Conservation (phyloP, 441 rosid genomes). For the Syzygium syzygioides region DNA sequence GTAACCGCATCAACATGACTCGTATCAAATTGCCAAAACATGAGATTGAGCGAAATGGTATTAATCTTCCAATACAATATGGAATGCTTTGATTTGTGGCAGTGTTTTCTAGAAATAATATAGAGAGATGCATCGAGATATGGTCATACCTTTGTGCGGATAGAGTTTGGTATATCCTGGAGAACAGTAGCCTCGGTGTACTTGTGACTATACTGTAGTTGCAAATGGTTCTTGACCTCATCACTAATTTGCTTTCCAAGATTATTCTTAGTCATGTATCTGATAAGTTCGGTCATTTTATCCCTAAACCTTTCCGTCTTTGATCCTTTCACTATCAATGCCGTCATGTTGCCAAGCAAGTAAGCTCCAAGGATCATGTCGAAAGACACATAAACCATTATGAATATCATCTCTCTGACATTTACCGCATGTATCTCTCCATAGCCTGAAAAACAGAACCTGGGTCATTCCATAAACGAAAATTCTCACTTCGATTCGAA, state of each 20-base stretch:
- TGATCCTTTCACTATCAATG: slow-evolving; percentile 94
- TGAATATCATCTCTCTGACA: slow-evolving; percentile 90
- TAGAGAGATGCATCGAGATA: not conserved
- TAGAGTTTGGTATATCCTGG: slow-evolving; percentile 83
- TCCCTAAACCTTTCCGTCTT: slow-evolving; percentile 94
- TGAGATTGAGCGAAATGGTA: not conserved
- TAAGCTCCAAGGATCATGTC: slow-evolving; percentile 98
- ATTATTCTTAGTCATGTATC: slow-evolving; percentile 79
- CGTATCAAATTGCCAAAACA: not conserved
- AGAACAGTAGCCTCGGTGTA: slow-evolving; percentile 76
- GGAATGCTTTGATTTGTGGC: not conserved
- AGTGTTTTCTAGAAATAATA: not conserved
- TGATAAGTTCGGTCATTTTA: slow-evolving; percentile 78
- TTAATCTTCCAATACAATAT: not conserved
- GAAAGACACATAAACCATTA: slow-evolving; percentile 86
- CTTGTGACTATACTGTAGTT: slow-evolving; percentile 71
- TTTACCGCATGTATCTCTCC: slow-evolving; percentile 98
- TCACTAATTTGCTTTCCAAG: slow-evolving; percentile 61
- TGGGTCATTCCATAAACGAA: not conserved
- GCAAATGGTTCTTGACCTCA: slow-evolving; percentile 74
- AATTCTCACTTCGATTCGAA: not conserved
- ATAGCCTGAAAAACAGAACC: slow-evolving; percentile 49
- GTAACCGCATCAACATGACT: not conserved
- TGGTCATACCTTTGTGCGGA: slow-evolving; percentile 77
- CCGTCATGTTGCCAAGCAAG: slow-evolving; percentile 97